Evolutionary conservation across 306 rosid species (phyloP), one percentile per base, ranked within the genome.

Genomic region (Vigna radiata): DNA sequence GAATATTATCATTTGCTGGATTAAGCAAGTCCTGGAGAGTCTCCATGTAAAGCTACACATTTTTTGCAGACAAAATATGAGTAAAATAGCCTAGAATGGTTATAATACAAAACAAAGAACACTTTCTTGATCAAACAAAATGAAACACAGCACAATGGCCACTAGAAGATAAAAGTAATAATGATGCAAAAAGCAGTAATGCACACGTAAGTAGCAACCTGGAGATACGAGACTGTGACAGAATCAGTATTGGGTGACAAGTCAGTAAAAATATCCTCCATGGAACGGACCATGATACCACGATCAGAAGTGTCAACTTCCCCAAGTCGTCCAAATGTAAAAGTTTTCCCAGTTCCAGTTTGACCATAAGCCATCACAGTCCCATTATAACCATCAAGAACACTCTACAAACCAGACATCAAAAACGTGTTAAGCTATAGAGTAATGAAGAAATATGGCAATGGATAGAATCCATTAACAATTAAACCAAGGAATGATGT

Each of bases 301-400:
- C 98, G 96, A 83, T 86, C 85, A 69, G 98, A 88, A 63, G 90
- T 72, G 67, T 95, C 97, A 77, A 83, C 89, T 73, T 95, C 96
- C 61, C 98, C 98, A 13, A 95, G 31, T 47, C 84, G 88, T 83
- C 97, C 98, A 85, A 95, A 95, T 5, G 98, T 95, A 86, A 90
- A 94, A 68, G 98, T 95, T 83, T 95, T 95, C 41, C 97, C 98
- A 1, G 98, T 95, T 46, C 98, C 98, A 39, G 98, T 95, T 87
- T 95, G 98, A 72, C 98, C 98, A 79, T 94, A 94, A 76, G 98
- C 98, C 98, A 94, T 94, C 75, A 95, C 95, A n/a, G 96, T 95
- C 79, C 98, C 98, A 86, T 95, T 95, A 71, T 92, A 95, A 71
- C 98, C 97, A 73, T 90, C 96, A 70, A 95, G 86, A 74, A 95